These are phyloP conservation scores for Cryptosporidium baileyi DNA, from an alignment of 169 alveolate genomes.

Conservation along the genomic window DNA sequence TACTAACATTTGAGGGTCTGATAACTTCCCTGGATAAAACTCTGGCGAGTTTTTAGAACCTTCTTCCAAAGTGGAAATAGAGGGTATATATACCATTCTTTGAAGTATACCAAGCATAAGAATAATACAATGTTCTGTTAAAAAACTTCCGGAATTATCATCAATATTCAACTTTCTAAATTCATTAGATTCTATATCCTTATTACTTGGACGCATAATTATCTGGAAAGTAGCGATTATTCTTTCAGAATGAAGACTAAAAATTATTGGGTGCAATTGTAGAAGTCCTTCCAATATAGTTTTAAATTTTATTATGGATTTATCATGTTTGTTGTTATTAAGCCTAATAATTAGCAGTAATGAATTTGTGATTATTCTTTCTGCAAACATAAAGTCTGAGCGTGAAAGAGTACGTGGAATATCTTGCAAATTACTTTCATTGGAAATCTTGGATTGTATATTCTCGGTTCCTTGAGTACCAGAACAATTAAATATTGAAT, in stretches of 20 bases:
- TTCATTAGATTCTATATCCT: neutral
- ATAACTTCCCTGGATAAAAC: slow-evolving; percentile 50
- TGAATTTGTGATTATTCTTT: slow-evolving; percentile 43
- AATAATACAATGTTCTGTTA: neutral
- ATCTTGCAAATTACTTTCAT: neutral
- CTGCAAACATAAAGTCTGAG: slow-evolving; percentile 60
- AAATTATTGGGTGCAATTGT: slow-evolving; percentile 51
- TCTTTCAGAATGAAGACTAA: slow-evolving; percentile 52
- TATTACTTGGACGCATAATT: slow-evolving; percentile 28
- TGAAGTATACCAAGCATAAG: slow-evolving; percentile 54
- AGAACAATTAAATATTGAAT: slow-evolving; percentile 16
- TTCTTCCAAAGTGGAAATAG: slow-evolving; percentile 16
- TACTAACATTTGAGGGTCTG: slow-evolving; percentile 55
- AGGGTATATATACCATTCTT: slow-evolving; percentile 64
- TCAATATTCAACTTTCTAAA: no score
- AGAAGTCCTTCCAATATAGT: slow-evolving; percentile 19
- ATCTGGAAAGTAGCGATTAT: slow-evolving; percentile 39
- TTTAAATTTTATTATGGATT: neutral
- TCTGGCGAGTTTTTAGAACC: slow-evolving; percentile 4
- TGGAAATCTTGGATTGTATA: neutral
- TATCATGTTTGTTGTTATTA: neutral
- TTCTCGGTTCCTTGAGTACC: neutral
- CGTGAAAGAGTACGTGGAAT: slow-evolving; percentile 53
- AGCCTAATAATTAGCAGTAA: neutral
- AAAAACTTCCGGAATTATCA: neutral